Base-by-base conservation (phyloP, 805 yeast genomes). In the Myxozyma vanderwaltii region DNA sequence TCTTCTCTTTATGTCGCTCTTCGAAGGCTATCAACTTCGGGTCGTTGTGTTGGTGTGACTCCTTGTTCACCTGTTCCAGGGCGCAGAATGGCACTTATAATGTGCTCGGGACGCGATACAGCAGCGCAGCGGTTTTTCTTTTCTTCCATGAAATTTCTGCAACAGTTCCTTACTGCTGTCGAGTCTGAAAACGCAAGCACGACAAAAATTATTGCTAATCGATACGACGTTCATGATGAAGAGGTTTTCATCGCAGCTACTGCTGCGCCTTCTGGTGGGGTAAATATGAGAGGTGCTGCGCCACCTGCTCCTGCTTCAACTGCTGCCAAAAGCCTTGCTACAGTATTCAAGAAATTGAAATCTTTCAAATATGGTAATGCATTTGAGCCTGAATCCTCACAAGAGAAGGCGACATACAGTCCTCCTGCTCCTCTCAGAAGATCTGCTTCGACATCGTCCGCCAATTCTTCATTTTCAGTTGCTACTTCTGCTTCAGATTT, bases 151-250 rank as follows among this genome's bases (percentile, higher is more conserved):
- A 38, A 40, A 29, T 53, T 39, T 23, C 24, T 47, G 26, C 58
- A 55, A 38, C 54, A 55, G 29, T 13, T 44, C 7, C 12, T 55
- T 7, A 6, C 54, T 17, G 44, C 51, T 26, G 46, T 26, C 19
- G 51, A 45, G 44, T 24, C 50, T 29, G 54, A 51, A 29, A 35
- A 17, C 27, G 51, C 26, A n/a, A 21, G 23, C 26, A 33, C 19
- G 26, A n/a, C 27, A 5, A 46, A 35, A 35, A 46, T 8, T 23
- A 35, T 49, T 4, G 54, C 49, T 2, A 59, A 55, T 24, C 49
- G 65, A 23, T 62, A 59, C 33, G 65, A 62, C 23, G 65, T 62
- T 49, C 65, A 59, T 36, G 65, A 62, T 35, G 65, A 62, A 27
- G 63, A 62, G 8, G 59, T 62, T 31, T 54, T 55, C 29, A 58